These are phyloP conservation scores for Xylaria sp. DNA, from an alignment of 495 filamentous ascomycete genomes.

Conservation along the genomic window DNA sequence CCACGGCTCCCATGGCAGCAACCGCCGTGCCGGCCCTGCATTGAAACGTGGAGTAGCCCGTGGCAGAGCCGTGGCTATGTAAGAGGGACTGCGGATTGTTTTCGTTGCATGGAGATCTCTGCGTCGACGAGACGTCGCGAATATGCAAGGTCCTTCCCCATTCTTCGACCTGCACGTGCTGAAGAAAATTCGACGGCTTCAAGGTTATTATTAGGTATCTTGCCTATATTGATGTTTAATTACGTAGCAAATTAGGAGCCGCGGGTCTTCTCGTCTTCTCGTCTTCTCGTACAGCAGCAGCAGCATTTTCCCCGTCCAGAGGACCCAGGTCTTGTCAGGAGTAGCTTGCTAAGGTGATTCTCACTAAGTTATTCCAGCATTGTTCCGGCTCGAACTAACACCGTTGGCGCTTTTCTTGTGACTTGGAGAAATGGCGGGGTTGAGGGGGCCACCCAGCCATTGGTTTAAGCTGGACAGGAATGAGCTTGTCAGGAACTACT, in stretches of 20 bases:
- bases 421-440: slow-evolving; percentile 18
- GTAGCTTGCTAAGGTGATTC: background rate
- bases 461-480: background rate
- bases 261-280: background rate
- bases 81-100: slow-evolving; percentile 21
- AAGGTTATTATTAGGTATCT: background rate
- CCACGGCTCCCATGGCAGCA: no score
- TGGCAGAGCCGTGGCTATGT: background rate
- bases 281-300: no score
- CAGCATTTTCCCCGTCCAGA: background rate
- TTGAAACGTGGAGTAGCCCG: slow-evolving; percentile 10
- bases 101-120: slow-evolving; percentile 27
- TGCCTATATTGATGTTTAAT: slow-evolving; percentile 11
- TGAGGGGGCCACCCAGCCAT: slow-evolving; percentile 2
- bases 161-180: background rate
- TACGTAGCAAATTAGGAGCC: slow-evolving; percentile 4
- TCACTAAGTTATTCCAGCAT: background rate
- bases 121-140: slow-evolving; percentile 13
- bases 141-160: slow-evolving; percentile 22
- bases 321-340: background rate
- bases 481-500: no score
- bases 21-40: background rate
- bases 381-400: background rate
- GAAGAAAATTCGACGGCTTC: slow-evolving; percentile 17
- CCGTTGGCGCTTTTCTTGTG: background rate